Conservation (phyloP, 2,329 filamentous ascomycete species). For the Colletotrichum navitas region DNA sequence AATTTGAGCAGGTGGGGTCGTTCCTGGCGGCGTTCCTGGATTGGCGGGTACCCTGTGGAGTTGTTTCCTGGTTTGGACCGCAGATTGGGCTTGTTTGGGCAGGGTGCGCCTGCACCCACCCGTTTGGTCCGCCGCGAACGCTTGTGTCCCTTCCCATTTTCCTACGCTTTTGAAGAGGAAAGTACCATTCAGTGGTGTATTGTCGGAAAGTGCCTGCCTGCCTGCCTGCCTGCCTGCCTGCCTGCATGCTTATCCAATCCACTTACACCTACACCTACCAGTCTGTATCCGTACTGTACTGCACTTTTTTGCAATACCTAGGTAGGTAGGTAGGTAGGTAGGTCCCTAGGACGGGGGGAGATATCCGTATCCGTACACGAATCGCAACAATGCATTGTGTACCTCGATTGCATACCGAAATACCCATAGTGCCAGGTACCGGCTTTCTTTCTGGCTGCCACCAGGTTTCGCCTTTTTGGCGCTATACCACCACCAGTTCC, state of each 20-base stretch:
- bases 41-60: conserved; percentile 23
- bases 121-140: conserved; percentile 13
- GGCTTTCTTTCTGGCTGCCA: background rate
- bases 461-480: background rate
- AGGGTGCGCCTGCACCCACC: conserved; percentile 6
- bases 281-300: too few species aligned
- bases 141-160: background rate
- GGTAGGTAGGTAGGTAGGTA: too few species aligned
- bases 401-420: background rate
- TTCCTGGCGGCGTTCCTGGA: conserved; percentile 33
- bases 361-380: background rate
- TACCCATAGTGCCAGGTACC: background rate
- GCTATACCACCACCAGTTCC: background rate
- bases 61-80: conserved; percentile 11
- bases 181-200: background rate
- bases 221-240: background rate
- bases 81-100: conserved; percentile 21
- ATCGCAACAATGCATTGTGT: background rate
- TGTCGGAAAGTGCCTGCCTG: background rate
- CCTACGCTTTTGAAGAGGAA: background rate
- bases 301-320: background rate
- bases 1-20: conserved; percentile 18
- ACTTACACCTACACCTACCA: too few species aligned
- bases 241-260: background rate
- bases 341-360: too few species aligned